Percentiles rank a stretch among this genome's conserved stretches.
These are phyloP conservation scores for Tricholoma terreum DNA, from an alignment of 768 basidiomycete species.

Conservation along the genomic window DNA sequence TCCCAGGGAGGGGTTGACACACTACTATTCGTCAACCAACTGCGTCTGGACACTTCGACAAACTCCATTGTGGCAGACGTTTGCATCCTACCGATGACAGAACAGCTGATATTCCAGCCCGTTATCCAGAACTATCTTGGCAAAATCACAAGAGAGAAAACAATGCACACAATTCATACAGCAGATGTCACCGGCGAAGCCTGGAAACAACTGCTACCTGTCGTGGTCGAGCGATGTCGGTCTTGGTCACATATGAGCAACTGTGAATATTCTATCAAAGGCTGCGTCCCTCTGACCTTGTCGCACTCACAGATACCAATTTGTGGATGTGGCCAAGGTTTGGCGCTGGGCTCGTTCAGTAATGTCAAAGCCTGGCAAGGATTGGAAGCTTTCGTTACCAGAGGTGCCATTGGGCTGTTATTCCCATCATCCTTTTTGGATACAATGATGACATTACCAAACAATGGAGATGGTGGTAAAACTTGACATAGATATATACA, in stretches of 20 bases:
- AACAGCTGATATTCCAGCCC: conserved; percentile 13
- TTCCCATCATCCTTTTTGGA: conserved; percentile 53
- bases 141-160: not conserved
- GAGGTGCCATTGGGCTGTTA: conserved; percentile 50
- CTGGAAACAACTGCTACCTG: conserved; percentile 53
- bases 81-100: conserved; percentile 40
- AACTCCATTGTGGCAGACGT: conserved; percentile 52
- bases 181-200: conserved; percentile 33
- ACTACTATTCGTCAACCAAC: conserved; percentile 42
- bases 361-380: conserved; percentile 31
- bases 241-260: conserved; percentile 44
- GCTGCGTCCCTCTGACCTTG: conserved; percentile 34
- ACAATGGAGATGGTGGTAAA: not conserved
- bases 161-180: conserved; percentile 15
- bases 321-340: conserved; percentile 53
- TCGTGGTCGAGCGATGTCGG: conserved; percentile 50
- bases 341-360: conserved; percentile 39
- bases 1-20: conserved; percentile 23
- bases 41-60: conserved; percentile 46
- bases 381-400: conserved; percentile 42
- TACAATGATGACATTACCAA: conserved; percentile 15
- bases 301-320: conserved; percentile 39
- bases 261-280: conserved; percentile 45
- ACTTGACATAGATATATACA: too few species aligned
- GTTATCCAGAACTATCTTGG: not conserved